Base-by-base conservation (phyloP, 2,329 filamentous ascomycete species). In the Fusarium sp. region DNA sequence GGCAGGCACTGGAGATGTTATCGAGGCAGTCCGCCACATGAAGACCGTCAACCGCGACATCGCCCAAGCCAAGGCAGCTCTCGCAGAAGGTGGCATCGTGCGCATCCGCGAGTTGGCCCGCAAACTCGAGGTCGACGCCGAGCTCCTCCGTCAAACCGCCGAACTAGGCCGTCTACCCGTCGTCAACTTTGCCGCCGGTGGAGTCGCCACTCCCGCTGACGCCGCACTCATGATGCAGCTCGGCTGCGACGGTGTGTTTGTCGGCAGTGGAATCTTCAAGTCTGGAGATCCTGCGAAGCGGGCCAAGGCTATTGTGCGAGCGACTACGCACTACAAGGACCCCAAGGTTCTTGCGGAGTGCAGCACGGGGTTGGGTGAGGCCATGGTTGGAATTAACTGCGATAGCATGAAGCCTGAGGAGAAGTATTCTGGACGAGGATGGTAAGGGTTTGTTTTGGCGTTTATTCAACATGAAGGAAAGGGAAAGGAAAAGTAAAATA, bases 141-240 rank as follows among this genome's bases (percentile, higher is more conserved):
- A 89, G 11, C 85, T 99, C 67, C 87, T 99, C 34, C 92, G 91
- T 80, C 90, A 97, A 85, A 95, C 93, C 1, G 95, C 94, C 2
- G 90, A 94, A 84, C 86, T 97, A 70, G 94, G 94, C 45, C 87
- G 96, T 53, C 85, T 99, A 58, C 96, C 96, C 4, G 95, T 98
- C 1, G 96, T 99, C 71, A 98, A 98, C 86, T 98, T 99, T 75
- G 96, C 96, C 1, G 96, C 96, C 6, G 96, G 96, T n/a, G 96
- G 96, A 62, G 92, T 99, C n/a, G 96, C 96, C n/a, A 99, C 96
- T 2, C 96, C 96, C 0, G 96, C 96, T 0, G 96, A 99, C 82
- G 96, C 96, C 1, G 96, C 96, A 4, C 85, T 99, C 65, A 84
- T 99, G 95, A 99, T 99, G 96, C 95, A 98, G 86, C 85, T 99